Percentiles rank a stretch among this genome's conserved stretches.
Conservation (phyloP, 139 green algal genomes). For the Gonium pectorale region DNA sequence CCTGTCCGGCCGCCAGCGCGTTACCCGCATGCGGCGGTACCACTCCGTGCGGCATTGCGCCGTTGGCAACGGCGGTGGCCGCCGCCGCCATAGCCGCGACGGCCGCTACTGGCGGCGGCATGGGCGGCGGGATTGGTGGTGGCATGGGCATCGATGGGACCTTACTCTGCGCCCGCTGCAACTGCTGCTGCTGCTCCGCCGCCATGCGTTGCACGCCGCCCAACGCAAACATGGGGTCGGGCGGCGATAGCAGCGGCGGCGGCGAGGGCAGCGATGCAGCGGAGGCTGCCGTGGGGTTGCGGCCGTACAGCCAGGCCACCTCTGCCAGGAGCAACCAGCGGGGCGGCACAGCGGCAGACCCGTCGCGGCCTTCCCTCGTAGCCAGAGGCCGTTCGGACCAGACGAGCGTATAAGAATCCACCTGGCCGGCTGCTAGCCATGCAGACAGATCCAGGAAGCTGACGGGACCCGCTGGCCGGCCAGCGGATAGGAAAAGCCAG, state of each 20-base stretch:
- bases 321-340: conserved; percentile 2
- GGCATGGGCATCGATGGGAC: too few species aligned
- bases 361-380: neutral
- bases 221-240: conserved; percentile 23
- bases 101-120: neutral
- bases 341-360: neutral
- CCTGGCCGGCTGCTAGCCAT: neutral
- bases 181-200: neutral
- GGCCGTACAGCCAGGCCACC: neutral
- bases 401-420: conserved; percentile 13
- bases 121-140: neutral
- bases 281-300: neutral
- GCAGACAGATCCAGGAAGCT: neutral
- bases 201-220: conserved; percentile 4
- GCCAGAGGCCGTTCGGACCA: neutral
- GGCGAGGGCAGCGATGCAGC: neutral
- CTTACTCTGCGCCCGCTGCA: neutral
- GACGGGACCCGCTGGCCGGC: conserved; percentile 10
- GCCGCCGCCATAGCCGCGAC: neutral
- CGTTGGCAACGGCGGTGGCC: neutral
- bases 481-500: conserved; percentile 8
- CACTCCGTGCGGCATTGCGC: too few species aligned
- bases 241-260: neutral
- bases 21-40: neutral
- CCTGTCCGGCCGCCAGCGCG: neutral